A percentile compares a stretch with the other conserved stretches of the same genome.
phyloP scores from a whole-genome alignment of 768 basidiomycete genomes.

The Crucibulum laeve region DNA sequence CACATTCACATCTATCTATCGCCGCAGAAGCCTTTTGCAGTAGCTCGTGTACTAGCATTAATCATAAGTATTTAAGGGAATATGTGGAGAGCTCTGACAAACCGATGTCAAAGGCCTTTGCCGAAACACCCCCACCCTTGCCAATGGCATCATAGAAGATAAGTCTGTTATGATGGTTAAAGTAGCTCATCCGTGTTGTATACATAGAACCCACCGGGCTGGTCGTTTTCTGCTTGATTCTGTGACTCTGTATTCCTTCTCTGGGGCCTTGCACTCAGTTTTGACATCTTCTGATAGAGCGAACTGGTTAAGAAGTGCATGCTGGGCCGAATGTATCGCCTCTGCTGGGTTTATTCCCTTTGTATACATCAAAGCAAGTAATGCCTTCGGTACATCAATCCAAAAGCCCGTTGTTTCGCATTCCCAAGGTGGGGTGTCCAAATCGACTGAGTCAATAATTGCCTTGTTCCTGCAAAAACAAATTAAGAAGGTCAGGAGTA shows the following conservation, averaged over 20 bases:
- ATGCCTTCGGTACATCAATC: conserved; percentile 64
- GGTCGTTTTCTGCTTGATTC: conserved; percentile 62
- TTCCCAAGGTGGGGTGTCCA: conserved; percentile 76
- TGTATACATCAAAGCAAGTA: conserved; percentile 46
- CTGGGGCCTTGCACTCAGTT: conserved; percentile 80
- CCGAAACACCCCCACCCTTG: conserved; percentile 65
- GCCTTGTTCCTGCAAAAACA: conserved; percentile 39
- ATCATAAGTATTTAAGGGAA: background rate
- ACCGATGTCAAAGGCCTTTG: conserved; percentile 84
- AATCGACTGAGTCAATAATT: conserved; percentile 74
- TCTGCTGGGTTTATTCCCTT: conserved; percentile 67
- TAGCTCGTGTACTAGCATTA: conserved; percentile 45
- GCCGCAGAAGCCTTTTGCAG: conserved; percentile 52
- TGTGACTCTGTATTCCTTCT: conserved; percentile 62
- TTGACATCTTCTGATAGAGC: conserved; percentile 61
- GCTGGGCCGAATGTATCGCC: conserved; percentile 82
- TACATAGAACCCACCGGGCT: conserved; percentile 40
- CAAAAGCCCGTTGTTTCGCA: conserved; percentile 71
- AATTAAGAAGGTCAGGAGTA: background rate
- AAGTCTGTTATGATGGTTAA: conserved; percentile 38
- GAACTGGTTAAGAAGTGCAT: conserved; percentile 79
- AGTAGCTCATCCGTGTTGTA: conserved; percentile 4
- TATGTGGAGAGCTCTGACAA: conserved; percentile 10
- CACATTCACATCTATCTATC: conserved; percentile 61
- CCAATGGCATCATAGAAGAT: conserved; percentile 78